These are phyloP conservation scores for Colletotrichum shisoi DNA, from an alignment of 2,329 filamentous ascomycete genomes.

Conservation along the genomic window DNA sequence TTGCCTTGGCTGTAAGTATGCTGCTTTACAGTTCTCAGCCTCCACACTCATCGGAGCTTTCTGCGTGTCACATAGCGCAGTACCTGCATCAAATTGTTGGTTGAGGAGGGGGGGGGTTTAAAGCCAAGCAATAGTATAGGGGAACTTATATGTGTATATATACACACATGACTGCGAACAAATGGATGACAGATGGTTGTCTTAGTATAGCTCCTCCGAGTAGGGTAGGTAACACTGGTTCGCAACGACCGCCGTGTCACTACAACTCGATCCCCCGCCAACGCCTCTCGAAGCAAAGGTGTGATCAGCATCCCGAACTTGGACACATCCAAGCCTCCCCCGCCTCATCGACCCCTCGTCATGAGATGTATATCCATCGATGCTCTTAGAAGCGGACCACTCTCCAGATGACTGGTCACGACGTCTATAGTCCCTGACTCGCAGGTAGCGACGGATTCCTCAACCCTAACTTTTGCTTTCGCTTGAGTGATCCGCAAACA, in stretches of 20 bases:
- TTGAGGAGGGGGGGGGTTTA: too few species aligned
- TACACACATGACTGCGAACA: too few species aligned
- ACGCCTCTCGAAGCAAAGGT: not conserved
- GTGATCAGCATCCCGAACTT: not conserved
- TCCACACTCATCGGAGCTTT: too few species aligned
- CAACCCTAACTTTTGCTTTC: not conserved
- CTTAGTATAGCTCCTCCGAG: not conserved
- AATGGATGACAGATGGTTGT: not conserved
- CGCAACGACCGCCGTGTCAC: not conserved
- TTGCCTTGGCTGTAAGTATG: too few species aligned
- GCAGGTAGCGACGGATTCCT: not conserved
- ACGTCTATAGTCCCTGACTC: not conserved
- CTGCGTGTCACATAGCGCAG: too few species aligned
- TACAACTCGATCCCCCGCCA: not conserved
- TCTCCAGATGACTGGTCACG: not conserved
- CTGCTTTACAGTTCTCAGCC: too few species aligned
- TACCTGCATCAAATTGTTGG: too few species aligned
- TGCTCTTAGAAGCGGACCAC: not conserved
- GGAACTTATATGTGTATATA: too few species aligned
- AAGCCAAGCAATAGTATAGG: too few species aligned
- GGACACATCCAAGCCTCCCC: not conserved
- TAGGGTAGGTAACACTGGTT: not conserved
- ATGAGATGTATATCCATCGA: not conserved
- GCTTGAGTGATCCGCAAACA: not conserved
- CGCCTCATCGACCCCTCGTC: not conserved